phyloP scores from a whole-genome alignment of 2,329 filamentous ascomycete species.

The Penicillium fuscoglaucum region DNA sequence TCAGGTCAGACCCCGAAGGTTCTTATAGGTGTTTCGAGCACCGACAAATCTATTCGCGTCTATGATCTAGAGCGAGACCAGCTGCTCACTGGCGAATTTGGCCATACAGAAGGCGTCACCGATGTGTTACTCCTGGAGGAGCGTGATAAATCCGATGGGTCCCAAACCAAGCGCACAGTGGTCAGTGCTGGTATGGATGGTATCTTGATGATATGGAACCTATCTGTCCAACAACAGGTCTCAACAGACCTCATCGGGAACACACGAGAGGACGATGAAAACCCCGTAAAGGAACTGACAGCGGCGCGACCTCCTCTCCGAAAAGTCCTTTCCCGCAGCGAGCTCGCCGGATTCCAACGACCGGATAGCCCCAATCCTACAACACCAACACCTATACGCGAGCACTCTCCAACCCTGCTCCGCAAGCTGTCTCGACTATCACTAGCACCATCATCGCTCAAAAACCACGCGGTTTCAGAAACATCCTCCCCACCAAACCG shows the following conservation, averaged over 20 bases:
- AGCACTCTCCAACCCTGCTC: slow-evolving; percentile 52
- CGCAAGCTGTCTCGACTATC: slow-evolving; percentile 56
- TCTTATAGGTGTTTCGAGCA: slow-evolving; percentile 85
- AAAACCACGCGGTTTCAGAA: slow-evolving; percentile 32
- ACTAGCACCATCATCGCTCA: slow-evolving; percentile 41
- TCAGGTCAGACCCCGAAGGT: slow-evolving; percentile 62
- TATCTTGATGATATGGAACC: slow-evolving; percentile 76
- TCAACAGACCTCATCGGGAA: slow-evolving; percentile 32
- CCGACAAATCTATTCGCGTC: slow-evolving; percentile 89
- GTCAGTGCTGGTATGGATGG: slow-evolving; percentile 78
- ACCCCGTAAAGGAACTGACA: slow-evolving; percentile 50
- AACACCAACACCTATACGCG: slow-evolving; percentile 47
- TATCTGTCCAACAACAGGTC: slow-evolving; percentile 38
- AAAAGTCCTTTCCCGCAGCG: slow-evolving; percentile 81
- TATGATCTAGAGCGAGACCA: slow-evolving; percentile 77
- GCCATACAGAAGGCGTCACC: slow-evolving; percentile 90
- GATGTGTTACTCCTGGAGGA: slow-evolving; percentile 71
- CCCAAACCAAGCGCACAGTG: slow-evolving; percentile 48
- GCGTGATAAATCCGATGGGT: slow-evolving; percentile 41
- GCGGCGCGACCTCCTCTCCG: slow-evolving; percentile 72
- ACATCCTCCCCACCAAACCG: slow-evolving; percentile 37
- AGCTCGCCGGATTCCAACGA: slow-evolving; percentile 74
- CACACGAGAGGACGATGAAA: slow-evolving; percentile 41
- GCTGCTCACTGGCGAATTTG: slow-evolving; percentile 86
- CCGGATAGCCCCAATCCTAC: slow-evolving; percentile 48